Evolutionary conservation across 2,329 filamentous ascomycete genomes (phyloP).

Genomic region (Triangularia verruculosa): DNA sequence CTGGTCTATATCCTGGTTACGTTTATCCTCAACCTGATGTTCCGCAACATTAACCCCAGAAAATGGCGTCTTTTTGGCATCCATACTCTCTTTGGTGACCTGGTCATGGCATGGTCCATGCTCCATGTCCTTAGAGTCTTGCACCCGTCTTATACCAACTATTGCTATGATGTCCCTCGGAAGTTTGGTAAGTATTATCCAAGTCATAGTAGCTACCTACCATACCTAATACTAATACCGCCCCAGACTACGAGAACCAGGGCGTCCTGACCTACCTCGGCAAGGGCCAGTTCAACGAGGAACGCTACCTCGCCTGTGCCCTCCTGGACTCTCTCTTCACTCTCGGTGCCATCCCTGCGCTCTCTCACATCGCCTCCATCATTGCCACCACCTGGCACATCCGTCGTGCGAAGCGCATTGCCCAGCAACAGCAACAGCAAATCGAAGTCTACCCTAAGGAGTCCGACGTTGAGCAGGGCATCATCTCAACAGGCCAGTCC

Average conservation of each 20-base stretch:
- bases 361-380: conserved; percentile 2
- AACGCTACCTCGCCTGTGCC: background rate
- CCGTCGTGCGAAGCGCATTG: background rate
- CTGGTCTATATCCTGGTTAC: background rate
- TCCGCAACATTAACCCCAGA: background rate
- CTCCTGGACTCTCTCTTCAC: background rate
- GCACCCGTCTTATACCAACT: background rate
- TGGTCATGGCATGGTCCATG: background rate
- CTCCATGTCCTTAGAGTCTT: background rate
- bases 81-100: background rate
- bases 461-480: background rate
- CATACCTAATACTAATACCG: background rate
- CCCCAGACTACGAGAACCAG: conserved; percentile 3
- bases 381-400: background rate
- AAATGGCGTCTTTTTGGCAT: conserved; percentile 6
- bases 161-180: conserved; percentile 3
- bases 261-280: conserved; percentile 1
- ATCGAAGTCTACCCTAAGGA: background rate
- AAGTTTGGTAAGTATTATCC: background rate
- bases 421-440: background rate
- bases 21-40: background rate
- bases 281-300: background rate
- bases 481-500: background rate
- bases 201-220: background rate
- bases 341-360: background rate